Base-by-base conservation (phyloP, 805 yeast species). In the Yamadazyma scolyti region DNA sequence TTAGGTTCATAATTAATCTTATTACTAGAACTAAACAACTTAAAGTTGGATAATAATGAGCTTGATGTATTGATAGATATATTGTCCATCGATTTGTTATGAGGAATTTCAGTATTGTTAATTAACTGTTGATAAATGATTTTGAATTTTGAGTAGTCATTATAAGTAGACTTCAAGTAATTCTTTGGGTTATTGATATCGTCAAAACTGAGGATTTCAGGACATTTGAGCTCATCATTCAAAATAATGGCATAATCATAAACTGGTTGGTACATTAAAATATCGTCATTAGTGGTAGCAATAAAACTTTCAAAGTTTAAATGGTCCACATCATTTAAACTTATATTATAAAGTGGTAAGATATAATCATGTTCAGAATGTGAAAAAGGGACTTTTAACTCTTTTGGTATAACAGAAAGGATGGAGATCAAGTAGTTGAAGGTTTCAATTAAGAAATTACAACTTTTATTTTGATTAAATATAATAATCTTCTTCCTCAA, bases 281-380 rank as follows among this genome's bases (percentile, higher is more conserved):
- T 73, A 25, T 74, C 79, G 47, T 83, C 94, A 14, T 80, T 71
- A 2, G 90, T 79, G 5, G 75, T 63, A 2, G 80, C 88, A 23
- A 80, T 59, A 43, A 58, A 39, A 11, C 25, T 10, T 2, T 14
- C 13, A 2, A 29, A 10, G 5, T 36, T 16, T 4, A 35, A 22
- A 16, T 25, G 24, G 15, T 33, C 31, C 56, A 67, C 29, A 49
- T 83, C 90, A 31, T 70, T 68, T 19, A 83, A 68, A 13, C 82
- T 76, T 17, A 82, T 68, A 33, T 75, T 76, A 54, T 75, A 83
- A n/a, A 81, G 40, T 1, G 83, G 82, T 31, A 54, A 67, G 12
- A 67, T 58, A 34, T 46, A 65, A 20, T 37, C 40, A 16, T 30
- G 27, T n/a, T 30, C 30, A 10, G 34, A 8, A 38, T 23, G 25